A percentile compares a stretch with the other conserved stretches of the same genome.
phyloP scores from a whole-genome alignment of 1,284 basidiomycete genomes.

The Moesziomyces antarcticus region DNA sequence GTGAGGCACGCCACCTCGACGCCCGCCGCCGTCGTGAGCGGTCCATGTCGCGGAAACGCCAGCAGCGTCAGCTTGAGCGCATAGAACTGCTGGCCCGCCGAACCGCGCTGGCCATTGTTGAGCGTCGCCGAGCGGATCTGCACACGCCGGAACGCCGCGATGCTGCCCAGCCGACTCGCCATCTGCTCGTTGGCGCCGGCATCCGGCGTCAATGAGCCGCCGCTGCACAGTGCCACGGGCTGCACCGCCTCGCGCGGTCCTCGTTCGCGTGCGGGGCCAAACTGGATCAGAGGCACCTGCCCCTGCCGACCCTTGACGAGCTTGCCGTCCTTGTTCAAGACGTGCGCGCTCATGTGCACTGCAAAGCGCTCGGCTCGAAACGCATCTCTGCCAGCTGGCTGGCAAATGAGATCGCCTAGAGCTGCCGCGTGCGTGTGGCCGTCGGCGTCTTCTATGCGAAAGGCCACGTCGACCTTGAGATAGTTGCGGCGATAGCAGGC shows the following conservation, averaged over 20 bases:
- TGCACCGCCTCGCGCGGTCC: slow-evolving; percentile 35
- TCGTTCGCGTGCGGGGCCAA: slow-evolving; percentile 42
- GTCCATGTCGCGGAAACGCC: slow-evolving; percentile 11
- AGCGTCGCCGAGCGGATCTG: slow-evolving; percentile 51
- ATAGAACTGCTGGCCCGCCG: slow-evolving; percentile 46
- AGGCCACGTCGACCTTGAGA: slow-evolving; percentile 43
- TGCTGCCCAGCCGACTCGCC: slow-evolving; percentile 9
- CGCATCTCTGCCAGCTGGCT: not conserved
- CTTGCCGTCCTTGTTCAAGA: slow-evolving; percentile 20
- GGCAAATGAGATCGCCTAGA: slow-evolving; percentile 12
- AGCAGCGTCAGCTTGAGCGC: slow-evolving; percentile 45
- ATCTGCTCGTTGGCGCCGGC: slow-evolving; percentile 29
- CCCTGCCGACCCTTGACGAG: slow-evolving; percentile 23
- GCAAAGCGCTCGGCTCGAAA: slow-evolving; percentile 26
- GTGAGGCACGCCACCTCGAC: slow-evolving; percentile 26
- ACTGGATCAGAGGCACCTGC: slow-evolving; percentile 42
- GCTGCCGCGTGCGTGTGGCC: slow-evolving; percentile 13
- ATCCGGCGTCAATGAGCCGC: slow-evolving; percentile 23
- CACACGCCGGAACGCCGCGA: slow-evolving; percentile 39
- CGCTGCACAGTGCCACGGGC: slow-evolving; percentile 18
- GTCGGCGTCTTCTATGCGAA: slow-evolving; percentile 20
- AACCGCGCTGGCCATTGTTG: slow-evolving; percentile 44
- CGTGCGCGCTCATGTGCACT: slow-evolving; percentile 30
- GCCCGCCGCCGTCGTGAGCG: slow-evolving; percentile 4
- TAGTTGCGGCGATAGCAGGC: slow-evolving; percentile 52